Evolutionary conservation across 1,284 basidiomycete species (phyloP).

Genomic region (Pseudozyma thailandica): DNA sequence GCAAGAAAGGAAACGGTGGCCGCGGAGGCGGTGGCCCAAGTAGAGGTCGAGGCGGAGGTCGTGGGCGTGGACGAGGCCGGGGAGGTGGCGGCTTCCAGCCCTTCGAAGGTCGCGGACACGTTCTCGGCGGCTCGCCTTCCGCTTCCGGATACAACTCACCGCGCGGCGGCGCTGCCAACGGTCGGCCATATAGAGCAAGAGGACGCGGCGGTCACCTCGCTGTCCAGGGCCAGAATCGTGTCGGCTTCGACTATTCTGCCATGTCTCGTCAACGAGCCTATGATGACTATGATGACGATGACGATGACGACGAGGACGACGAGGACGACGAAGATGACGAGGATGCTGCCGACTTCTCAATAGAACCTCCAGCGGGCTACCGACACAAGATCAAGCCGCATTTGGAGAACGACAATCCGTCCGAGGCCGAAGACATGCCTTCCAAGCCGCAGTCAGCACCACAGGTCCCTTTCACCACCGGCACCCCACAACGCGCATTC

Average conservation of each 20-base stretch:
- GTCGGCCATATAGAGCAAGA: conserved; percentile 25
- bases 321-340: conserved; percentile 14
- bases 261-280: conserved; percentile 22
- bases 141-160: conserved; percentile 24
- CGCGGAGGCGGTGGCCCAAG: conserved; percentile 19
- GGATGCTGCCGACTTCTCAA: conserved; percentile 25
- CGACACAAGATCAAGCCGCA: conserved; percentile 44
- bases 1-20: conserved; percentile 32
- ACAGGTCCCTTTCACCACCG: conserved; percentile 4
- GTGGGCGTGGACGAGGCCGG: conserved; percentile 20
- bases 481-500: conserved; percentile 18
- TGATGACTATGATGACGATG: conserved; percentile 13
- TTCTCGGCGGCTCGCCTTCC: conserved; percentile 20
- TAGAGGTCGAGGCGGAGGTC: conserved; percentile 16
- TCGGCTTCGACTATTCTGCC: conserved; percentile 46
- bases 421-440: conserved; percentile 11
- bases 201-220: conserved; percentile 45
- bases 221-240: conserved; percentile 42
- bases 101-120: conserved; percentile 25
- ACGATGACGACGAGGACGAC: conserved; percentile 14
- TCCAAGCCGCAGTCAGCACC: background rate
- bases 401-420: conserved; percentile 20
- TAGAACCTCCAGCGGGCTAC: conserved; percentile 38
- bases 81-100: conserved; percentile 24
- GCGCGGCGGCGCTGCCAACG: conserved; percentile 28